Conservation (phyloP, 1,284 basidiomycete genomes). For the Takashimella tepidaria region DNA sequence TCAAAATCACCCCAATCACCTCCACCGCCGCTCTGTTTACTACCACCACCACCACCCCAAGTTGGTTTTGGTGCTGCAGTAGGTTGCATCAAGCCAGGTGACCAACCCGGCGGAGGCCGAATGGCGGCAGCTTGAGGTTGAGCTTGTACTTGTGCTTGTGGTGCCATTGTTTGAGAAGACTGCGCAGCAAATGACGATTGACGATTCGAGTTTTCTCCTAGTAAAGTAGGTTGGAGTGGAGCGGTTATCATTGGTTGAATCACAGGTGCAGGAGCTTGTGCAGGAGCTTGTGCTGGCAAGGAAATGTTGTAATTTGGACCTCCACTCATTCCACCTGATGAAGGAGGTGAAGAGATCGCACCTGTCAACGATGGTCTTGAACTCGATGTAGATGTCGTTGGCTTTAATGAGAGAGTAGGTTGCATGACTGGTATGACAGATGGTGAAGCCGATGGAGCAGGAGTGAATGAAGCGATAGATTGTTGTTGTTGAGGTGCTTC, state of each 20-base stretch:
- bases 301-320: conserved; percentile 45
- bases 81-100: conserved; percentile 41
- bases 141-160: not conserved
- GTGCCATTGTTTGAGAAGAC: conserved; percentile 4
- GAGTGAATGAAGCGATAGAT: not conserved
- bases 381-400: not conserved
- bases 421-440: not conserved
- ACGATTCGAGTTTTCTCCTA: no score
- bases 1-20: conserved; percentile 20
- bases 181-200: conserved; percentile 4
- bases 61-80: conserved; percentile 29
- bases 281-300: conserved; percentile 31
- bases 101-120: conserved; percentile 40
- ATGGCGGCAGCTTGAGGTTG: conserved; percentile 3
- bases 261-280: not conserved
- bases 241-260: not conserved
- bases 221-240: conserved; percentile 1
- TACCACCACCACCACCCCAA: conserved; percentile 16
- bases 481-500: no score
- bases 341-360: not conserved
- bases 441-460: conserved; percentile 5
- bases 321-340: no score
- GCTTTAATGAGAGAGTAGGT: not conserved
- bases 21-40: conserved; percentile 3
- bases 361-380: not conserved